Conservation (phyloP, 768 basidiomycete species). For the Agaricus subrufescens region DNA sequence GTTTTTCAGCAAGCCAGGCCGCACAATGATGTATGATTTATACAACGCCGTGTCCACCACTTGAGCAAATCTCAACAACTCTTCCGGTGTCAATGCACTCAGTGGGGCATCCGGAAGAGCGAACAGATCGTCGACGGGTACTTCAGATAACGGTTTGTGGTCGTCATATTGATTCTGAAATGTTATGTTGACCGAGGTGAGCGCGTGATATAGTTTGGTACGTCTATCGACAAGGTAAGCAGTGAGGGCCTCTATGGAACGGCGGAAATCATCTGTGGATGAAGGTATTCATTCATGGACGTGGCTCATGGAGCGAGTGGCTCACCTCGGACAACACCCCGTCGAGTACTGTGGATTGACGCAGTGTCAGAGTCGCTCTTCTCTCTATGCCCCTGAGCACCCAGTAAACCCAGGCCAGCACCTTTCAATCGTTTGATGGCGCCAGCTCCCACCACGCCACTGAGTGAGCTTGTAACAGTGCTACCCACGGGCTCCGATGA, state of each 20-base stretch:
- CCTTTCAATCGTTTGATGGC: constrained; percentile 39
- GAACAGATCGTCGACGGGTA: constrained; percentile 71
- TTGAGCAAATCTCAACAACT: constrained; percentile 85
- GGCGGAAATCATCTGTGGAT: constrained; percentile 49
- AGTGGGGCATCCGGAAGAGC: constrained; percentile 73
- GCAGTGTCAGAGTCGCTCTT: constrained; percentile 61
- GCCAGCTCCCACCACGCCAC: neutral
- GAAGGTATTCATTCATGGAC: too few relatives aligned
- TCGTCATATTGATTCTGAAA: constrained; percentile 64
- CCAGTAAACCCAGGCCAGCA: constrained; percentile 50
- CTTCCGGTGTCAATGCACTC: constrained; percentile 69
- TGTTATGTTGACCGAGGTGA: constrained; percentile 64
- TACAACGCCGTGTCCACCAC: constrained; percentile 94
- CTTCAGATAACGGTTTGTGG: constrained; percentile 65
- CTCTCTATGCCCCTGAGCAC: constrained; percentile 4
- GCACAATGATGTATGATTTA: constrained; percentile 82
- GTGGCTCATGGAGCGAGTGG: neutral
- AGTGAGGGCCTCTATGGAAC: constrained; percentile 83
- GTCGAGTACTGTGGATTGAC: constrained; percentile 39
- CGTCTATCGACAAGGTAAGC: constrained; percentile 87
- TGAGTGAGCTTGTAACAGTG: neutral
- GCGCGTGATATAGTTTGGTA: constrained; percentile 77
- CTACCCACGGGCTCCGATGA: constrained; percentile 29
- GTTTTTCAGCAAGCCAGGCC: constrained; percentile 77
- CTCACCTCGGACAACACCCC: constrained; percentile 29